Evolutionary conservation across 1,284 basidiomycete species (phyloP), one percentile per base, ranked within the genome.

Genomic region (Retiboletus fuscus): DNA sequence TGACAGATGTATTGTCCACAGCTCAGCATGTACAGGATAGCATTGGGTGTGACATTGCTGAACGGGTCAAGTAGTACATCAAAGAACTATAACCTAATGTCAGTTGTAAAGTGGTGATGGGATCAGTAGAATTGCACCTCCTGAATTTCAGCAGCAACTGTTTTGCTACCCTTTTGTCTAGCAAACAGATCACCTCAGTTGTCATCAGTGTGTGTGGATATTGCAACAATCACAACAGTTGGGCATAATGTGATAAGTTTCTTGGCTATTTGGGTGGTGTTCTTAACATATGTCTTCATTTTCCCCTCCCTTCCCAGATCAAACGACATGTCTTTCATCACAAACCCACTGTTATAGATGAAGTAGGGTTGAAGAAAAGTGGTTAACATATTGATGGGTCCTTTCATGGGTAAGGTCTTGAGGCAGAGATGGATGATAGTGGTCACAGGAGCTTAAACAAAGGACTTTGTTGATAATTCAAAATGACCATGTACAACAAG

Each of bases 271-370:
- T 8, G 2, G 10, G 28, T 20, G 5, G 55, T n/a, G 20, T 61
- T 44, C 28, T 60, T 66, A 13, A n/a, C 2, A 15, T 64, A 65
- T 3, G 28, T 10, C 55, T 49, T 58, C 8, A 44, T 15, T 15
- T 69, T 69, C 13, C 12, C 34, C 6, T 58, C 44, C 3, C 11
- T 69, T 39, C 62, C 68, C 43, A 69, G 18, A 30, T 69, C 68
- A 3, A 69, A 69, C 6, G 30, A 13, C 4, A 69, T 2, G 3
- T 69, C 68, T 41, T 41, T 28, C 5, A 12, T 22, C 30, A 16
- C 5, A 16, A 69, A 12, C 5, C 68, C 39, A 11, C n/a, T 44
- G 24, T 28, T 39, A 12, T 18, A 3, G n/a, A 51, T 10, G 20
- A 60, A 65, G 20, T 64, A 65, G 1, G 49, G 53, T 24, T 12